Base-by-base conservation (phyloP, 192 early-diverging fungal genomes). In the Gonapodya prolifera region DNA sequence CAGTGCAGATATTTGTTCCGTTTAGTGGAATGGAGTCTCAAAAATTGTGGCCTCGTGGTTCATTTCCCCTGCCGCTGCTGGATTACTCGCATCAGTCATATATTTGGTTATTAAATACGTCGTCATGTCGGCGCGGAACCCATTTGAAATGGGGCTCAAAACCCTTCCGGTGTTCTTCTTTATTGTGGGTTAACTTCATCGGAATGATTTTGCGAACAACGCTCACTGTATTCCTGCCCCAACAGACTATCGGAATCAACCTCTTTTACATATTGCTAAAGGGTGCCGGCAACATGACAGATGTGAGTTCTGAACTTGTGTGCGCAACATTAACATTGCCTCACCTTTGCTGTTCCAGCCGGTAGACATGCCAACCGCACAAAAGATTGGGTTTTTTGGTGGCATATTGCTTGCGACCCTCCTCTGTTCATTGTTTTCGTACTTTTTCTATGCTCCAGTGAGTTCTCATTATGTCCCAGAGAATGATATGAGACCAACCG, bases 11-110 rank as follows among this genome's bases (percentile, higher is more conserved):
- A 69, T 69, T 69, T 69, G 18, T 23, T 23, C n/a, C n/a, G 69
- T 69, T 69, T 69, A 23, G 18, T 75, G 30, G 30, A n/a, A 33
- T n/a, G 30, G 77, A 79, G 30, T 87, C 83, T 80, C 76, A 69
- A 83, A 85, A 70, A 93, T 94, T 76, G 83, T 94, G 80, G 83
- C 88, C n/a, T 91, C 90, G 33, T 94, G 92, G 91, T 89, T 94
- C 77, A 80, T 91, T 28, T 91, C 91, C 2, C 91, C 92, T 0
- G 79, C 86, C n/a, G 81, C 82, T 28, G 84, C 93, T n/a, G 91
- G 92, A 70, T 61, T 88, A 75, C 82, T 92, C 74, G 87, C 90
- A 13, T 79, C 89, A 2, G 80, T 90, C 45, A 83, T 94, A 75
- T 93, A 89, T 80, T 69, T 88, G 31, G 86, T 87, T 70, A 91